Evolutionary conservation across 495 filamentous ascomycete genomes (phyloP).

Genomic region (Cenococcum geophilum): DNA sequence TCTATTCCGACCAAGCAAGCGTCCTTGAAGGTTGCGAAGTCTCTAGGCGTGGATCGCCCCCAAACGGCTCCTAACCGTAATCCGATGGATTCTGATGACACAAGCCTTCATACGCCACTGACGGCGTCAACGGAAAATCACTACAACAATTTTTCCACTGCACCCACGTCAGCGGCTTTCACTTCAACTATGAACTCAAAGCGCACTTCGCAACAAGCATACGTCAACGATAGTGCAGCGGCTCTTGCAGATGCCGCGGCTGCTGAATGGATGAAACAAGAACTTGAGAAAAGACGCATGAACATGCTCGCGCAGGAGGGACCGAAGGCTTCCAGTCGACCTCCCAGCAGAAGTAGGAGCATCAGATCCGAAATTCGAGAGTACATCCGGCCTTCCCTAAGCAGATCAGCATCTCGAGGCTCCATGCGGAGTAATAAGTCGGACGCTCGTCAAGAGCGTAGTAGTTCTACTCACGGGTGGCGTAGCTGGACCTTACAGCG

Average conservation of each 20-base stretch:
- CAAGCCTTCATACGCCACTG: conserved; percentile 27
- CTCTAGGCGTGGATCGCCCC: conserved; percentile 16
- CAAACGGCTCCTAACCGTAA: conserved; percentile 16
- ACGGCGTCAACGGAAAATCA: conserved; percentile 33
- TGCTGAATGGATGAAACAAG: conserved; percentile 35
- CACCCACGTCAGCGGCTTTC: conserved; percentile 35
- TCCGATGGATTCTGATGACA: conserved; percentile 29
- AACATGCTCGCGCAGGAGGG: conserved; percentile 13
- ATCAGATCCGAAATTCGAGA: conserved; percentile 30
- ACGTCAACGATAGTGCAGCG: conserved; percentile 15
- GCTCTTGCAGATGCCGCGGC: conserved; percentile 28
- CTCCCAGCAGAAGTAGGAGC: conserved; percentile 29
- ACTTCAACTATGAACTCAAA: conserved; percentile 37
- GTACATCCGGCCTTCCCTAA: conserved; percentile 31
- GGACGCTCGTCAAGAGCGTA: conserved; percentile 13
- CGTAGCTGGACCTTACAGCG: conserved; percentile 33
- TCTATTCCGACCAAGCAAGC: neutral
- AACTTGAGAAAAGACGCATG: conserved; percentile 33
- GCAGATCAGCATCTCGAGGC: conserved; percentile 23
- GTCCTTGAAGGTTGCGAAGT: conserved; percentile 8
- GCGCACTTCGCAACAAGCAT: conserved; percentile 29
- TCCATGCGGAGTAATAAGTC: conserved; percentile 11
- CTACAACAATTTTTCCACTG: conserved; percentile 33
- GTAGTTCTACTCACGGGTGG: conserved; percentile 27
- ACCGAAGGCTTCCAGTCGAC: conserved; percentile 14